Evolutionary conservation across 176 grass and related monocot species (phyloP), one percentile per base, ranked within the genome.

Genomic region (Oryza meridionalis): DNA sequence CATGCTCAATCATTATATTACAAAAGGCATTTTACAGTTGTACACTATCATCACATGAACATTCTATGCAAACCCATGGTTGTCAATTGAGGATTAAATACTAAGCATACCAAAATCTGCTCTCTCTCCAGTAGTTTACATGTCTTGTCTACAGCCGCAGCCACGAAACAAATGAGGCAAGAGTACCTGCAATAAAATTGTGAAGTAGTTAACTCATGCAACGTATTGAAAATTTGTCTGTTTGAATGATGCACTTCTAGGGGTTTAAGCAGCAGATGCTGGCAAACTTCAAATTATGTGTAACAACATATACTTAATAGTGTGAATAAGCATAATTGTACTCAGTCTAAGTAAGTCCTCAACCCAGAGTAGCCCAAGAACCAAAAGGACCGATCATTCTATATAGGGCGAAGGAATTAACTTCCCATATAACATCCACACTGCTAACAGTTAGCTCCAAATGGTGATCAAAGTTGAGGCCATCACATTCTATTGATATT

Each of bases 51-150:
- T 75, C 76, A 70, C 84, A 84, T 65, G 47, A 80, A 71, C 76
- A 83, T 84, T 74, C 80, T 90, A 84, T 84, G 76, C 42, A 84
- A 78, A 83, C 43, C 43, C 26, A 24, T 61, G 51, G 50, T 40
- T n/a, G 16, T 69, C 43, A 86, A 31, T 35, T 26, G 64, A 17
- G 51, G 43, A 61, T 3, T 64, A 77, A 81, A 69, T 70, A 26
- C 76, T 87, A 80, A 70, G 65, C 84, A 76, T 84, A 87, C 81
- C 89, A 84, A 90, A 87, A 87, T 87, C 81, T 76, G 65, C 84
- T 74, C 62, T 80, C n/a, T n/a, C 88, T 90, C 84, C 69, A 75
- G 51, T 90, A 87, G 65, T 87, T 87, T 87, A 87, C 81, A 90
- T 3, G 51, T 79, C 84, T 84, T 78, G 43, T 83, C 84, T 84